phyloP scores from a whole-genome alignment of 768 basidiomycete genomes.

The Tephrocybe sp. region DNA sequence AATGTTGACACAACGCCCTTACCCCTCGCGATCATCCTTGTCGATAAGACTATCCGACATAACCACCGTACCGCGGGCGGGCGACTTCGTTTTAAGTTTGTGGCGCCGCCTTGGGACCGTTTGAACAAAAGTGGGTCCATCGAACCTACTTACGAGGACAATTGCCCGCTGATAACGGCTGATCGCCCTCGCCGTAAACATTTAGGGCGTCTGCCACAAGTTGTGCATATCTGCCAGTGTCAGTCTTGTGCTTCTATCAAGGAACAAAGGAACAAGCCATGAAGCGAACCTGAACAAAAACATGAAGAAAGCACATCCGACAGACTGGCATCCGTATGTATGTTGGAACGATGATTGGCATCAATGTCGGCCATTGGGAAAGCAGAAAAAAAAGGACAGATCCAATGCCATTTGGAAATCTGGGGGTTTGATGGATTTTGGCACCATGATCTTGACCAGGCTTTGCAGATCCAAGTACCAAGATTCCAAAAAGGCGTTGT shows the following conservation, averaged over 20 bases:
- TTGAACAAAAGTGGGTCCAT: neutral
- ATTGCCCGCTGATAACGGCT: constrained; percentile 16
- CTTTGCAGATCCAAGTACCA: too few relatives aligned
- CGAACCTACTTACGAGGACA: neutral
- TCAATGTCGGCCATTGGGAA: neutral
- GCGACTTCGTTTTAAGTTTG: neutral
- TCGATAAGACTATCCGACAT: too few relatives aligned
- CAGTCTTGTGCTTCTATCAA: constrained; percentile 10
- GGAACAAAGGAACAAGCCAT: constrained; percentile 6
- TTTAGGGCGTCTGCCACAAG: constrained; percentile 6
- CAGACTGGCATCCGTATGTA: neutral
- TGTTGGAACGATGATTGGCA: neutral
- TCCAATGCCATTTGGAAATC: neutral
- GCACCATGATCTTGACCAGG: too few relatives aligned
- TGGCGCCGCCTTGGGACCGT: constrained; percentile 3
- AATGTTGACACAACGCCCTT: too few relatives aligned
- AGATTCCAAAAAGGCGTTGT: neutral
- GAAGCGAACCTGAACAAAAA: neutral
- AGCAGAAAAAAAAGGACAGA: neutral
- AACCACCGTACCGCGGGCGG: neutral
- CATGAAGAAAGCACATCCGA: neutral
- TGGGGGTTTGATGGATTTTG: constrained; percentile 15
- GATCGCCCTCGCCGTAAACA: constrained; percentile 1
- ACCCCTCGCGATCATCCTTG: too few relatives aligned
- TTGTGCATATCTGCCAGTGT: constrained; percentile 11